A percentile compares a stretch with the other conserved stretches of the same genome.
Conservation (phyloP, 495 filamentous ascomycete species). For the Penicillium chermesinum region DNA sequence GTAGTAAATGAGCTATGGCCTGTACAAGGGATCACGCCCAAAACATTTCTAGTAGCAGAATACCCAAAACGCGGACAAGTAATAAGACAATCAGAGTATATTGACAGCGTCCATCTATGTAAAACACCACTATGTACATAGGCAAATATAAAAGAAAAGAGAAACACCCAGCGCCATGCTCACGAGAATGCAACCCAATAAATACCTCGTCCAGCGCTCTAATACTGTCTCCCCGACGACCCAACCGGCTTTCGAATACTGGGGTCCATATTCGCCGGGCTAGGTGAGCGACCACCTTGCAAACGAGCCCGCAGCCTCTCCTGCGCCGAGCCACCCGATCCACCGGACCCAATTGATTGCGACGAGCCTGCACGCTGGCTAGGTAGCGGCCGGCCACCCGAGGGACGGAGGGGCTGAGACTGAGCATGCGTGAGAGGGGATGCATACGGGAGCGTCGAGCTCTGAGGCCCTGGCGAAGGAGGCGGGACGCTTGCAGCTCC, state of each 20-base stretch:
- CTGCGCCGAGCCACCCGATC: slow-evolving; percentile 53
- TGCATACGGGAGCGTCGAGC: slow-evolving; percentile 13
- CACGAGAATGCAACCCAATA: slow-evolving; percentile 15
- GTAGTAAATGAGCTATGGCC: too few species aligned
- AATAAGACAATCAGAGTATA: neutral
- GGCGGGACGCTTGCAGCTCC: slow-evolving; percentile 12
- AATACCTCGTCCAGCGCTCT: slow-evolving; percentile 2
- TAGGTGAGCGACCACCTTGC: slow-evolving; percentile 49
- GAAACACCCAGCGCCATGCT: slow-evolving; percentile 26
- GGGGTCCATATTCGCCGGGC: slow-evolving; percentile 31
- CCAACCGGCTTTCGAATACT: slow-evolving; percentile 36
- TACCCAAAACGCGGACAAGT: too few species aligned
- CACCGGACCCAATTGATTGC: slow-evolving; percentile 43
- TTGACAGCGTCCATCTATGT: neutral
- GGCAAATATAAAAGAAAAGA: neutral
- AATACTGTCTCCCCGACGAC: slow-evolving; percentile 16
- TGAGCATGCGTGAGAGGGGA: slow-evolving; percentile 12
- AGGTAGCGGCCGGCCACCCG: slow-evolving; percentile 54
- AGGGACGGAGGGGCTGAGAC: slow-evolving; percentile 28
- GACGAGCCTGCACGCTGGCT: slow-evolving; percentile 70
- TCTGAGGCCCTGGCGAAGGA: slow-evolving; percentile 17
- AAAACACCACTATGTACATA: neutral
- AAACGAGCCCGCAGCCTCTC: slow-evolving; percentile 63
- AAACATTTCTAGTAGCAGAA: too few species aligned
- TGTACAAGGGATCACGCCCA: too few species aligned